Evolutionary conservation across 2,329 filamentous ascomycete species (phyloP).

Genomic region (Fusarium xylarioides): DNA sequence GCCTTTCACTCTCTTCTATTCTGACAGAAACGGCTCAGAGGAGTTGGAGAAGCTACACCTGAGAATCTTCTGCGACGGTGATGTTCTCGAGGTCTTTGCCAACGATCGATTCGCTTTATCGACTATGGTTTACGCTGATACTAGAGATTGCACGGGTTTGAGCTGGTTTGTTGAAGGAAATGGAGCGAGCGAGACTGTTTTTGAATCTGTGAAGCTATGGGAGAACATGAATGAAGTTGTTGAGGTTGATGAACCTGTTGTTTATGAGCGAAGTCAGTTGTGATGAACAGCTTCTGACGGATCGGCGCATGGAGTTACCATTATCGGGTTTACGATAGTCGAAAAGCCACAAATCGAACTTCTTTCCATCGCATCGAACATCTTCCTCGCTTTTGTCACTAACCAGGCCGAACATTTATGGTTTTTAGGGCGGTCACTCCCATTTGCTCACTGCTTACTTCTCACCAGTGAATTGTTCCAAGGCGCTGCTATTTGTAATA

Average conservation of each 20-base stretch:
- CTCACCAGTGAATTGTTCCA: accelerated
- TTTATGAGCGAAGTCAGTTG: constrained; percentile 19
- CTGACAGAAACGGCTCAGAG: constrained; percentile 6
- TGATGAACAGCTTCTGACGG: neutral
- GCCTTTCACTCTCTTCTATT: constrained; percentile 57
- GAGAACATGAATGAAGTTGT: constrained; percentile 31
- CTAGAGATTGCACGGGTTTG: constrained; percentile 24
- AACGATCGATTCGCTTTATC: constrained; percentile 44
- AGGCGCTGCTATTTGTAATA: neutral
- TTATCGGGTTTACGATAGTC: neutral
- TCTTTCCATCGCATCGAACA: neutral
- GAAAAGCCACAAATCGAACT: neutral
- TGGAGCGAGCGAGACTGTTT: neutral
- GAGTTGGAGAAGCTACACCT: constrained; percentile 34
- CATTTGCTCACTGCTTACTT: neutral
- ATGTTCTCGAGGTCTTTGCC: constrained; percentile 41
- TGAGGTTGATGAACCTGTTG: constrained; percentile 16
- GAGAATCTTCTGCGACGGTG: constrained; percentile 39
- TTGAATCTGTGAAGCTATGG: constrained; percentile 37
- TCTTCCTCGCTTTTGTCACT: neutral
- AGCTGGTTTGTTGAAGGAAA: constrained; percentile 39
- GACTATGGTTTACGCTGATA: constrained; percentile 39
- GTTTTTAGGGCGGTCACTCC: neutral
- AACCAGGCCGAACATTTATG: no score
- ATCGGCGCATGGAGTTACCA: neutral